Evolutionary conservation across 2,329 filamentous ascomycete genomes (phyloP), one percentile per base, ranked within the genome.

Genomic region (Hypocrella siamensis): DNA sequence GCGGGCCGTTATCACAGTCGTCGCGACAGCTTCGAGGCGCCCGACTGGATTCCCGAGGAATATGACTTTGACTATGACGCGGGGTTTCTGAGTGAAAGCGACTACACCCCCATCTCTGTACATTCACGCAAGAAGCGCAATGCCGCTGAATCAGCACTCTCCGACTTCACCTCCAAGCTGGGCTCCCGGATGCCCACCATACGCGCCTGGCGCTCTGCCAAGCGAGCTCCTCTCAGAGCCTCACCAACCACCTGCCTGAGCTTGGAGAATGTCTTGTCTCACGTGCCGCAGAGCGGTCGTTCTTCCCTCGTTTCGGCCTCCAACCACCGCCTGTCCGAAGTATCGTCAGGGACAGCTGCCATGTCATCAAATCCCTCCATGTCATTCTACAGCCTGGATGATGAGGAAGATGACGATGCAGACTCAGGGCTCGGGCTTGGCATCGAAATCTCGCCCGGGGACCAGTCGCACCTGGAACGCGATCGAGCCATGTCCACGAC

Each of bases 211-310:
- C 63, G 56, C 35, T 57, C 60, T 1, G 54, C 49, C 22, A 60
- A 58, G 36, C 58, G 60, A 22, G 48, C 56, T n/a, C 61, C 59
- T 33, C 49, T 57, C 11, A 59, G 61, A 28, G 55, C 62, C 10
- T 64, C 60, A 1, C 79, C 84, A 1, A 77, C 78, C 39, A 93
- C 90, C 26, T 88, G 94, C 46, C 67, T 88, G 17, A 82, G 73
- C 12, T 69, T 93, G 31, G 85, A 93, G 47, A 81, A 77, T 35
- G 75, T 76, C 72, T 76, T 62, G 14, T 79, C 76, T 2, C 63
- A 69, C 30, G 67, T 75, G 6, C 66, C 76, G 3, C 88, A 83
- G 3, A 81, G 82, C 43, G 81, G 82, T 43, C 71, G 80, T 32
- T 80, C 83, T 2, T 85, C 82, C 2, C 86, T 79, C n/a, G 61